Conservation (phyloP, 306 rosid genomes). For the Glycine tomentella region DNA sequence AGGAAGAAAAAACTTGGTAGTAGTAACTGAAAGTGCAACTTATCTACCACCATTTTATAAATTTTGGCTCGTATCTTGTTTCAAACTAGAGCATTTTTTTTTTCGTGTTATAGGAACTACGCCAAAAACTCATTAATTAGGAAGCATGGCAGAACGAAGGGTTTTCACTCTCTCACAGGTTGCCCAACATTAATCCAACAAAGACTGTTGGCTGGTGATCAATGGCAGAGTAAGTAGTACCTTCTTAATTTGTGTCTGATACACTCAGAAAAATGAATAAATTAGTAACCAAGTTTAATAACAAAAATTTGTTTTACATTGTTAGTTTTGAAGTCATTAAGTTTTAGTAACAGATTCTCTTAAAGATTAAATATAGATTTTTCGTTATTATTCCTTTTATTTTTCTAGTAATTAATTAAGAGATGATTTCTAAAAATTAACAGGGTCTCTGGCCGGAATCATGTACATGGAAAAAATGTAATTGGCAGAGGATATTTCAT, state of each 20-base stretch:
- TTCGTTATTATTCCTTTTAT: too few species aligned
- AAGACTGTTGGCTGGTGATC: slow-evolving; percentile 64
- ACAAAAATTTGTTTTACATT: too few species aligned
- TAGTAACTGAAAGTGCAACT: background rate
- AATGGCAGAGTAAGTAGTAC: slow-evolving; percentile 58
- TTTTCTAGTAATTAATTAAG: too few species aligned
- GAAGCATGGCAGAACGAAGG: slow-evolving; percentile 53
- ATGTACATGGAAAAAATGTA: too few species aligned
- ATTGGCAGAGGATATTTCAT: too few species aligned
- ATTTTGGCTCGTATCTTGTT: background rate
- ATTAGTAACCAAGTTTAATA: too few species aligned
- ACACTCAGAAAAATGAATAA: too few species aligned
- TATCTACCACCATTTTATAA: slow-evolving; percentile 38
- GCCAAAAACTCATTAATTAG: background rate
- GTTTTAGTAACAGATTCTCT: too few species aligned
- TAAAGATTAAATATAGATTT: too few species aligned
- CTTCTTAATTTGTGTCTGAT: background rate
- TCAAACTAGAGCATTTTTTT: background rate
- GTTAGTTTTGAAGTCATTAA: too few species aligned
- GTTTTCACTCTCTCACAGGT: slow-evolving; percentile 64
- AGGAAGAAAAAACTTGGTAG: slow-evolving; percentile 27
- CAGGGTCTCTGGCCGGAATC: too few species aligned
- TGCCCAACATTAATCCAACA: slow-evolving; percentile 65
- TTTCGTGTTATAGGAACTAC: background rate
- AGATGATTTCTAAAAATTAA: too few species aligned